Conservation (phyloP, 495 filamentous ascomycete species). For the Penicillium manginii region DNA sequence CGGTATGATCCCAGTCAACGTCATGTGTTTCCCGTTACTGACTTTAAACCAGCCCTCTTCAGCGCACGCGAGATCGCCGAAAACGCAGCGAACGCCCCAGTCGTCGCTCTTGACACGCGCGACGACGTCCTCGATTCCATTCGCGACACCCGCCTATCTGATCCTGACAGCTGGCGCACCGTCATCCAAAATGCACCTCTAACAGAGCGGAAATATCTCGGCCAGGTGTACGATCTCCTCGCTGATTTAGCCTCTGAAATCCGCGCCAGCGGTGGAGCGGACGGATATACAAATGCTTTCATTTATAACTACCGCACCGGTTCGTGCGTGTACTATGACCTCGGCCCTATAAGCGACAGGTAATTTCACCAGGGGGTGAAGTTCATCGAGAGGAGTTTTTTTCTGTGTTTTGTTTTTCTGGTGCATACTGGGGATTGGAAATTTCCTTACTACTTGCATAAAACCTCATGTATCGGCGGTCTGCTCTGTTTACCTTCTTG, state of each 20-base stretch:
- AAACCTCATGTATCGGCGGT: neutral
- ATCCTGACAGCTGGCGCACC: slow-evolving; percentile 83
- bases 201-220: slow-evolving; percentile 82
- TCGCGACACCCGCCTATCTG: slow-evolving; percentile 71
- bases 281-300: slow-evolving; percentile 66
- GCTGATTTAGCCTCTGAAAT: slow-evolving; percentile 59
- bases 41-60: slow-evolving; percentile 54
- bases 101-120: slow-evolving; percentile 85
- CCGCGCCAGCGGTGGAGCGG: slow-evolving; percentile 42
- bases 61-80: slow-evolving; percentile 65
- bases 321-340: slow-evolving; percentile 74
- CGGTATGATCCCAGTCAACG: slow-evolving; percentile 35
- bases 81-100: slow-evolving; percentile 71
- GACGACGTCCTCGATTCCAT: slow-evolving; percentile 86
- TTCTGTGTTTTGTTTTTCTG: slow-evolving; percentile 3
- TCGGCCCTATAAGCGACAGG: slow-evolving; percentile 45
- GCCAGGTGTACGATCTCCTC: slow-evolving; percentile 82
- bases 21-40: slow-evolving; percentile 5
- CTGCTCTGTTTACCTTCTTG: neutral
- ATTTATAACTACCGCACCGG: slow-evolving; percentile 82
- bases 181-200: slow-evolving; percentile 78
- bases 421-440: neutral
- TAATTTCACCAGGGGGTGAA: slow-evolving; percentile 5
- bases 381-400: neutral
- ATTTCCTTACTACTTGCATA: slow-evolving; percentile 5